A percentile compares a stretch with the other conserved stretches of the same genome.
Conservation (phyloP, 2,329 filamentous ascomycete genomes). For the Chlorencoelia australis region DNA sequence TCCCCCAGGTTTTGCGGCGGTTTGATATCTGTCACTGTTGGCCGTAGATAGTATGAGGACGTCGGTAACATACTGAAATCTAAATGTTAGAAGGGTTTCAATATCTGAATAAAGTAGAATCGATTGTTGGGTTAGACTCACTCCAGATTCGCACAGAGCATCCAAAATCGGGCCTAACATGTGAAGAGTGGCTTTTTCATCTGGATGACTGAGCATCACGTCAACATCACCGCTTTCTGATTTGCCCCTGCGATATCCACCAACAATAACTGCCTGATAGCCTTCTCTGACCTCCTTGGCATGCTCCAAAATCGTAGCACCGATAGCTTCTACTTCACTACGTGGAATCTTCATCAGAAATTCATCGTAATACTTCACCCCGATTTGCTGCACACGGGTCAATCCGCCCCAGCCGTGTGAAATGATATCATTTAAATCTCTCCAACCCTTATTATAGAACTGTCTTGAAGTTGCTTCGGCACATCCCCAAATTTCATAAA, state of each 20-base stretch:
- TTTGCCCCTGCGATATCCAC: conserved; percentile 60
- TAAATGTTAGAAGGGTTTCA: no score
- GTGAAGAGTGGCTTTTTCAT: conserved; percentile 56
- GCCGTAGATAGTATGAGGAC: conserved; percentile 61
- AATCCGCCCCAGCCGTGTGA: conserved; percentile 70
- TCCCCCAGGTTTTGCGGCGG: conserved; percentile 38
- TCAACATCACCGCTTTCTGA: conserved; percentile 69
- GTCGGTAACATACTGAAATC: conserved; percentile 76
- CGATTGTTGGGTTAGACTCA: no score
- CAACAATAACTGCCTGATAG: conserved; percentile 51
- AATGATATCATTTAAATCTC: conserved; percentile 75
- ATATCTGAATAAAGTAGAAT: no score
- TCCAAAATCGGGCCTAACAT: no score
- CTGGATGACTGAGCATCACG: conserved; percentile 69
- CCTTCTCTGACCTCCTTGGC: conserved; percentile 52
- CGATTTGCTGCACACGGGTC: conserved; percentile 79
- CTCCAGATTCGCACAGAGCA: no score
- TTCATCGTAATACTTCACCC: conserved; percentile 88
- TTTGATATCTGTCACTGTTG: conserved; percentile 64
- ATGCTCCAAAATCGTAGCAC: conserved; percentile 50
- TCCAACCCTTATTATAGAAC: conserved; percentile 74
- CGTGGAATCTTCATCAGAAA: conserved; percentile 64
- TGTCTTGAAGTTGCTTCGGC: conserved; percentile 70
- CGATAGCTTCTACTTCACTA: conserved; percentile 62
- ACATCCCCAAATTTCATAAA: conserved; percentile 89